A percentile compares a stretch with the other conserved stretches of the same genome.
These are phyloP conservation scores for Mortierella sp. DNA, from an alignment of 371 early-diverging fungal species.

Conservation along the genomic window DNA sequence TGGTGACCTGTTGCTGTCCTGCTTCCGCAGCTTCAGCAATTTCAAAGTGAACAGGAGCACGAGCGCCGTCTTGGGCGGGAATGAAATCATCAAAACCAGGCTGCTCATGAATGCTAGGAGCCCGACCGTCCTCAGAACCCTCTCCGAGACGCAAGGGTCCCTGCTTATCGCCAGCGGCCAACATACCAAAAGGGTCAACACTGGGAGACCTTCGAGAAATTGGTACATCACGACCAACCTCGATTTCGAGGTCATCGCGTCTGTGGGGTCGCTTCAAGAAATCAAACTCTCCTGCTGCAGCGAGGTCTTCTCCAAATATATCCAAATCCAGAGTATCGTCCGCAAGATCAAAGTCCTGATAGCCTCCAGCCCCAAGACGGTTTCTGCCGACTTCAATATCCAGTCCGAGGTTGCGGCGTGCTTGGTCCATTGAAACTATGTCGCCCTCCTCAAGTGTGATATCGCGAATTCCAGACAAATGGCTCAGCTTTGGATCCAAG, in stretches of 20 bases:
- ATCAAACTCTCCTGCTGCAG: slow-evolving; percentile 23
- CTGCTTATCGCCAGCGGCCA: slow-evolving; percentile 20
- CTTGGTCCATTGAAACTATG: slow-evolving; percentile 39
- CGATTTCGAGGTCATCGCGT: slow-evolving; percentile 62
- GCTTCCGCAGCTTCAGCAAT: slow-evolving; percentile 23
- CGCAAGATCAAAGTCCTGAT: slow-evolving; percentile 57
- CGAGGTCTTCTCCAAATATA: slow-evolving; percentile 41
- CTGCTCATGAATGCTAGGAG: slow-evolving; percentile 31
- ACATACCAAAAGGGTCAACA: slow-evolving; percentile 52
- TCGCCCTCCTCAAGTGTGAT: slow-evolving; percentile 63
- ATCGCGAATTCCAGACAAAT: slow-evolving; percentile 67
- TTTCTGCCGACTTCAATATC: slow-evolving; percentile 60
- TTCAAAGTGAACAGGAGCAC: slow-evolving; percentile 36
- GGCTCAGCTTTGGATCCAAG: slow-evolving; percentile 39
- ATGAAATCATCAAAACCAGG: slow-evolving; percentile 26
- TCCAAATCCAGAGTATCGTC: slow-evolving; percentile 55
- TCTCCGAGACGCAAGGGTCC: slow-evolving; percentile 28
- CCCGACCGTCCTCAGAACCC: slow-evolving; percentile 40
- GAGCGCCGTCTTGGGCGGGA: slow-evolving; percentile 17
- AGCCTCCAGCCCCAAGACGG: slow-evolving; percentile 41
- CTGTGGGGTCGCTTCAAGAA: slow-evolving; percentile 46
- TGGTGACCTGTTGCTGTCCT: slow-evolving; percentile 18
- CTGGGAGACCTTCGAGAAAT: slow-evolving; percentile 43
- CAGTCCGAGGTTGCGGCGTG: slow-evolving; percentile 40
- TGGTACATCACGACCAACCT: slow-evolving; percentile 64